phyloP scores from a whole-genome alignment of 116 monocot genomes.

The Cymodocea nodosa region DNA sequence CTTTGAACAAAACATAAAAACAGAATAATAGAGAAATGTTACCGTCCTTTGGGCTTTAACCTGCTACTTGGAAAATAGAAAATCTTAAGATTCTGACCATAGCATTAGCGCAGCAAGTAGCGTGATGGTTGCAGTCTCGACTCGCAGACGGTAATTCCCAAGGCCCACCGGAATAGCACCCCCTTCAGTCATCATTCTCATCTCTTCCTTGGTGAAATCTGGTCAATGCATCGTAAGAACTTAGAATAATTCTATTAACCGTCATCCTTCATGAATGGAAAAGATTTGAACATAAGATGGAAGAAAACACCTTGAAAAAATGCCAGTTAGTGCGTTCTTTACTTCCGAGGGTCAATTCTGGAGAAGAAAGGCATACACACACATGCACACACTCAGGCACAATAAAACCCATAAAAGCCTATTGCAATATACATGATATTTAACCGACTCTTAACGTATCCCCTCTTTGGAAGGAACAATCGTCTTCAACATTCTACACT shows the following conservation, averaged over 20 bases:
- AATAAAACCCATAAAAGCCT: too few species aligned
- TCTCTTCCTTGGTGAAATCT: slow-evolving; percentile 89
- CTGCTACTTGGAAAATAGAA: background rate
- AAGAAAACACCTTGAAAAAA: slow-evolving; percentile 2
- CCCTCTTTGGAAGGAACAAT: too few species aligned
- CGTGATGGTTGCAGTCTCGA: slow-evolving; percentile 77
- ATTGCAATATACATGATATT: too few species aligned
- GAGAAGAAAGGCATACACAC: too few species aligned
- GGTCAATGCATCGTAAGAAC: background rate
- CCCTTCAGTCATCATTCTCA: slow-evolving; percentile 41
- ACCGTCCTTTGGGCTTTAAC: background rate
- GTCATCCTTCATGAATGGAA: background rate
- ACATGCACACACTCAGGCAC: too few species aligned
- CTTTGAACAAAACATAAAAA: too few species aligned
- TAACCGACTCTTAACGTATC: too few species aligned
- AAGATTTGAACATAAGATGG: background rate
- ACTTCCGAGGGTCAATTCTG: too few species aligned
- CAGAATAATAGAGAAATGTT: too few species aligned
- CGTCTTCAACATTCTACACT: too few species aligned
- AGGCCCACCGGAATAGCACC: slow-evolving; percentile 67
- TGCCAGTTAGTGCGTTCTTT: background rate
- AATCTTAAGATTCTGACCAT: slow-evolving; percentile 41
- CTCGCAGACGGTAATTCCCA: slow-evolving; percentile 69
- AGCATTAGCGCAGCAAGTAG: slow-evolving; percentile 67
- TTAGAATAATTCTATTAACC: background rate